Evolutionary conservation across 495 filamentous ascomycete species (phyloP), one percentile per base, ranked within the genome.

Genomic region (Glarea lozoyensis): DNA sequence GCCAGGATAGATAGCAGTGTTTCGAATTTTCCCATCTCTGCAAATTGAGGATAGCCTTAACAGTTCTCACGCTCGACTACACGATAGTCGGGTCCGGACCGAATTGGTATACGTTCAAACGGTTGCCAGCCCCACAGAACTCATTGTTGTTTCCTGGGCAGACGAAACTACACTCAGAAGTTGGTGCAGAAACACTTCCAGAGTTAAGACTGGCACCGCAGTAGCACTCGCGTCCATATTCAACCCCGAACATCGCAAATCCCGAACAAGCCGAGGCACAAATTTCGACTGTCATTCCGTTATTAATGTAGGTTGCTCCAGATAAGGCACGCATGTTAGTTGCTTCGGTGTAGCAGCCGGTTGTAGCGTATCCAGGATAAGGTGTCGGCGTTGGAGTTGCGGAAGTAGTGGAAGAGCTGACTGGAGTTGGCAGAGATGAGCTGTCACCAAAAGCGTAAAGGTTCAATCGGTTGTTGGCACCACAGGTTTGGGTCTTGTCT

Each of bases 151-250:
- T n/a, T 29, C 25, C 25, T 29, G n/a, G n/a, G 25, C 25, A 29
- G 7, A 7, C n/a, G n/a, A 29, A 29, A 29, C 7, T 7, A n/a
- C 25, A 29, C n/a, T 29, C 25, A 7, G 25, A 29, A 29, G 25
- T 7, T 29, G 7, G n/a, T 29, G 7, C 25, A 29, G 25, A 29
- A 29, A n/a, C 46, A 23, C 58, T 62, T 19, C 55, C 53, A 4
- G 37, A 35, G n/a, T 39, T 43, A 20, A 67, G 52, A 35, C 16
- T 34, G 36, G 60, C 54, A 10, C 61, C 65, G 40, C 67, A 70
- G 49, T 56, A 68, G 54, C 41, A 43, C 19, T 43, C 41, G 4
- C 41, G 41, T 43, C 41, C 41, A 33, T 63, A 68, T 45, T 68
- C 64, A 12, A 52, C 48, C 17, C 53, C 62, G 25, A 60, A 60